phyloP scores from a whole-genome alignment of 805 yeast genomes.

The Kuraishia capsulata region DNA sequence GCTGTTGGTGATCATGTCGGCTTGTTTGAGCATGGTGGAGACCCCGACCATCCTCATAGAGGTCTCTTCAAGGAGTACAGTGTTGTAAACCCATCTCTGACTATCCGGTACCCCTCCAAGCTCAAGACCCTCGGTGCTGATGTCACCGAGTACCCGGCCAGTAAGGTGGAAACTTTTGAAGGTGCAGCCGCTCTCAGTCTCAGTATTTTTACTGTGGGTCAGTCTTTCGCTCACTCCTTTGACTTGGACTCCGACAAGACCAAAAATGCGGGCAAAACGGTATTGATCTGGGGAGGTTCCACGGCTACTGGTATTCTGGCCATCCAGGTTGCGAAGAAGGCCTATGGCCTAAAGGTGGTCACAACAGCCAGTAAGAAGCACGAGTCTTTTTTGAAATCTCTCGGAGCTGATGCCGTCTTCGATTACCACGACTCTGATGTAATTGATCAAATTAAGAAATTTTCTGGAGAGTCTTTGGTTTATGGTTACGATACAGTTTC shows the following conservation, averaged over 20 bases:
- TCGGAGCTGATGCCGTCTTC: slow-evolving; percentile 26
- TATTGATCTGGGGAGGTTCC: slow-evolving; percentile 63
- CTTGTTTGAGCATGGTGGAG: slow-evolving; percentile 46
- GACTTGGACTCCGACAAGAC: slow-evolving; percentile 11
- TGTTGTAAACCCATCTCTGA: slow-evolving; percentile 24
- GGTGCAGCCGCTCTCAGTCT: slow-evolving; percentile 56
- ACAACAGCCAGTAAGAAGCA: slow-evolving; percentile 19
- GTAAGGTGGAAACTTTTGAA: slow-evolving; percentile 40
- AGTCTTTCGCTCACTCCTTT: slow-evolving; percentile 26
- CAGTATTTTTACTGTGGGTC: slow-evolving; percentile 40
- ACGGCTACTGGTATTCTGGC: slow-evolving; percentile 50
- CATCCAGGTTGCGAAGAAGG: slow-evolving; percentile 48
- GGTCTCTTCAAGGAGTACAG: slow-evolving; percentile 58
- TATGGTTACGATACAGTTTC: slow-evolving; percentile 26
- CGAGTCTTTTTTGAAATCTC: slow-evolving; percentile 10
- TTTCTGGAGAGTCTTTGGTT: slow-evolving; percentile 16
- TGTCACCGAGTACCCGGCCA: slow-evolving; percentile 21
- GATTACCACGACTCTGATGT: slow-evolving; percentile 24
- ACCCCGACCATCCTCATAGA: slow-evolving; percentile 24
- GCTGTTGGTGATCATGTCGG: slow-evolving; percentile 50
- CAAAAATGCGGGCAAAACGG: slow-evolving; percentile 24
- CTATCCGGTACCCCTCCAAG: slow-evolving; percentile 22
- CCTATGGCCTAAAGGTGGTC: slow-evolving; percentile 25
- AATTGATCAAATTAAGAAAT: slow-evolving; percentile 17
- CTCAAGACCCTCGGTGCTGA: slow-evolving; percentile 13